Evolutionary conservation across 2,329 filamentous ascomycete genomes (phyloP).

Genomic region (Exophiala sideris): DNA sequence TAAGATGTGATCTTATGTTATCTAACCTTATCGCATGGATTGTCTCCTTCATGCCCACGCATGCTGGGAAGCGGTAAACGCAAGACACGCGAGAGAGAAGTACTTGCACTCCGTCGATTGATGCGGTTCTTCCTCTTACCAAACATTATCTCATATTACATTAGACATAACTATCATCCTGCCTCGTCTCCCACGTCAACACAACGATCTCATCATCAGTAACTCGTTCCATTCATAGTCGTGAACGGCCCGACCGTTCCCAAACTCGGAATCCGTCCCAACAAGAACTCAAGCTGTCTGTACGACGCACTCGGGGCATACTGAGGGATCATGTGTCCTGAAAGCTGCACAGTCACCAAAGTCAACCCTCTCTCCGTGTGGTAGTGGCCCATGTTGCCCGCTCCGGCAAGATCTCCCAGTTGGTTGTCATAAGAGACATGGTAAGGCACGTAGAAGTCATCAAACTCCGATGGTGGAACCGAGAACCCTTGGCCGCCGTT

Average conservation of each 20-base stretch:
- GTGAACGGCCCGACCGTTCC: slow-evolving; percentile 25
- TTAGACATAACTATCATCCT: not conserved
- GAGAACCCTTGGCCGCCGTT: slow-evolving; percentile 69
- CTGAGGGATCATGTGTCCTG: slow-evolving; percentile 58
- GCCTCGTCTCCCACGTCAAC: not conserved
- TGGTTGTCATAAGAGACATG: slow-evolving; percentile 44
- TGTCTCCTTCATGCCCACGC: no score
- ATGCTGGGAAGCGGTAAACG: no score
- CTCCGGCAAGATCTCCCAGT: slow-evolving; percentile 52
- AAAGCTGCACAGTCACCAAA: slow-evolving; percentile 60
- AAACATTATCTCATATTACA: no score
- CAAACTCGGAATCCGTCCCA: slow-evolving; percentile 64
- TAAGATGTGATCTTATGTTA: no score
- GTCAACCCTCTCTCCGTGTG: slow-evolving; percentile 75
- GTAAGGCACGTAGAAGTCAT: slow-evolving; percentile 68
- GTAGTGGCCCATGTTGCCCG: slow-evolving; percentile 66
- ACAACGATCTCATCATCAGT: slow-evolving; percentile 1
- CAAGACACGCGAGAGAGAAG: no score
- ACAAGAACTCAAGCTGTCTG: slow-evolving; percentile 66
- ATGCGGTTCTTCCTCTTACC: no score
- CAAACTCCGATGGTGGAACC: slow-evolving; percentile 45
- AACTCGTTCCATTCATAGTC: slow-evolving; percentile 24
- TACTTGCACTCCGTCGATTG: no score
- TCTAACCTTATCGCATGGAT: no score
- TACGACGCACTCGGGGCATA: slow-evolving; percentile 48